Evolutionary conservation across 495 filamentous ascomycete genomes (phyloP), one percentile per base, ranked within the genome.

Genomic region (Oidiodendron maius): DNA sequence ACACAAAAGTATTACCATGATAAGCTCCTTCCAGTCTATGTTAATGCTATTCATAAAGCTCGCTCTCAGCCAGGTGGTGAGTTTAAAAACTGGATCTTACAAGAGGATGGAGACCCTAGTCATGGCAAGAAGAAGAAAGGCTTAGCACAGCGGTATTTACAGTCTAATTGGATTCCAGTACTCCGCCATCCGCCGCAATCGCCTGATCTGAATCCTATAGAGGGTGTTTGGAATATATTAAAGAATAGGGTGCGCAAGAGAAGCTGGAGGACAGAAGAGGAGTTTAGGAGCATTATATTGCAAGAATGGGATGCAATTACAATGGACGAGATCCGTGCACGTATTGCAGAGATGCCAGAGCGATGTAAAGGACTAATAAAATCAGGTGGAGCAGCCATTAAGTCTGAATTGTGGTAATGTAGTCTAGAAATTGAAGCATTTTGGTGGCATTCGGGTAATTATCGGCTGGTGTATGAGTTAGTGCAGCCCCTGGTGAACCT

Each of bases 131-230:
- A n/a, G n/a, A n/a, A n/a, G n/a, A n/a, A n/a, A n/a, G n/a, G n/a
- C n/a, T n/a, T n/a, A n/a, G n/a, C n/a, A n/a, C n/a, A n/a, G n/a
- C n/a, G n/a, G n/a, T n/a, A n/a, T n/a, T n/a, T n/a, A n/a, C n/a
- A n/a, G n/a, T n/a, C n/a, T n/a, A n/a, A n/a, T n/a, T n/a, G n/a
- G n/a, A n/a, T n/a, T n/a, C n/a, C n/a, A n/a, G n/a, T n/a, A n/a
- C n/a, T n/a, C n/a, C n/a, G n/a, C n/a, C 35, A 48, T 24, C 45
- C 34, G 4, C 34, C 45, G 12, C 16, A 48, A 48, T 39, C 21
- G 20, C 45, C 36, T 24, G 20, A 48, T 48, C 25, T 48, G 4
- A 48, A 48, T 40, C 45, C 35, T 35, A 46, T 46, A 12, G 20
- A 46, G 20, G 44, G 17, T 4, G 34, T 10, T 23, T 46, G 20